Evolutionary conservation across 495 filamentous ascomycete genomes (phyloP).

Genomic region (Annulohypoxylon nitens): DNA sequence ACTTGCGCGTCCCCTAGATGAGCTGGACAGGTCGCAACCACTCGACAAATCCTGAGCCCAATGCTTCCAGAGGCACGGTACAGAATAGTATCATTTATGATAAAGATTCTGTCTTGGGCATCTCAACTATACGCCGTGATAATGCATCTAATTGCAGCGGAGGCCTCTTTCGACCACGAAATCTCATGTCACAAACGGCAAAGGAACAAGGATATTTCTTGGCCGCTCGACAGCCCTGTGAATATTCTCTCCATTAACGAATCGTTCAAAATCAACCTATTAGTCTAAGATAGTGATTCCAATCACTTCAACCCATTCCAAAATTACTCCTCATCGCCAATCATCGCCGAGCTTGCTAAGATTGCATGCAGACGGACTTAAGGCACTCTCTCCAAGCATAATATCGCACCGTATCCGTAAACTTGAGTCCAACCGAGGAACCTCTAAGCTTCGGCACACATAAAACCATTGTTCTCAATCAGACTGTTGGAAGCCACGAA

Average conservation of each 20-base stretch:
- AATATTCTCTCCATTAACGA: background rate
- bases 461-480: slow-evolving; percentile 69
- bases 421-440: background rate
- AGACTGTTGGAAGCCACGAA: slow-evolving; percentile 92
- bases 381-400: background rate
- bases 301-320: background rate
- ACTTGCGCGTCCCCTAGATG: slow-evolving; percentile 25
- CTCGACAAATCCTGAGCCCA: background rate
- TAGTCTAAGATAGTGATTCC: slow-evolving; percentile 6
- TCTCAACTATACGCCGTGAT: background rate
- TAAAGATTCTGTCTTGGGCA: background rate
- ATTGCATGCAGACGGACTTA: slow-evolving; percentile 1
- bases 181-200: background rate
- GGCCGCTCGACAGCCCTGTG: background rate
- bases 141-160: background rate
- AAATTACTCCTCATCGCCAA: slow-evolving; percentile 1
- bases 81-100: background rate
- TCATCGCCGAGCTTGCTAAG: background rate
- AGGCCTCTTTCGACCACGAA: background rate
- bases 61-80: background rate
- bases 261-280: background rate
- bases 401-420: background rate
- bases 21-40: background rate
- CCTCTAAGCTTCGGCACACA: slow-evolving; percentile 30
- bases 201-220: slow-evolving; percentile 1